phyloP scores from a whole-genome alignment of 768 basidiomycete genomes.

The Hygrophoropsis aurantiaca region DNA sequence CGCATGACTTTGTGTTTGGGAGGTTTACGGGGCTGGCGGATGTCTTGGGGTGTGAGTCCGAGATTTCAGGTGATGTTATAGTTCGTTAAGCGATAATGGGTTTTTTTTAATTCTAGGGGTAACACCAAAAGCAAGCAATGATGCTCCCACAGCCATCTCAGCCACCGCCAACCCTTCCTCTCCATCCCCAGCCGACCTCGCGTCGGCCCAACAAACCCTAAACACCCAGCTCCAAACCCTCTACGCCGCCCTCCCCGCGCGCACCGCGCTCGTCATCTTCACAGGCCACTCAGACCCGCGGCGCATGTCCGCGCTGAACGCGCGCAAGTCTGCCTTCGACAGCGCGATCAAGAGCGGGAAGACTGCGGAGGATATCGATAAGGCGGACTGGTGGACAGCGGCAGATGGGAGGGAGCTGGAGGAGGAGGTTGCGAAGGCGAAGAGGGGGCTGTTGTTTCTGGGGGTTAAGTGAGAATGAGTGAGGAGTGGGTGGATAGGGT shows the following conservation, averaged over 20 bases:
- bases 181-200: slow-evolving; percentile 35
- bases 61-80: neutral
- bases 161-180: slow-evolving; percentile 25
- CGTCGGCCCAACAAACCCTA: slow-evolving; percentile 45
- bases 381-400: slow-evolving; percentile 69
- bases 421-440: slow-evolving; percentile 74
- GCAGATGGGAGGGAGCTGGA: slow-evolving; percentile 79
- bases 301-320: slow-evolving; percentile 70
- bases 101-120: slow-evolving; percentile 46
- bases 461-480: slow-evolving; percentile 42
- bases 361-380: slow-evolving; percentile 52
- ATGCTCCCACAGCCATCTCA: slow-evolving; percentile 26
- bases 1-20: slow-evolving; percentile 83
- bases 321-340: slow-evolving; percentile 74
- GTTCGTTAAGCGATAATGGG: too few species aligned
- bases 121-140: slow-evolving; percentile 50
- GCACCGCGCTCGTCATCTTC: slow-evolving; percentile 82
- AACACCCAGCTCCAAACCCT: slow-evolving; percentile 61
- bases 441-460: slow-evolving; percentile 82
- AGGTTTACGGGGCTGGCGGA: slow-evolving; percentile 83
- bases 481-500: neutral
- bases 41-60: slow-evolving; percentile 70
- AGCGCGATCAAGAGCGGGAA: slow-evolving; percentile 54
- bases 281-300: slow-evolving; percentile 90
- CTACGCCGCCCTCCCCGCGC: slow-evolving; percentile 68